Evolutionary conservation across 2,329 filamentous ascomycete species (phyloP).

Genomic region (Ambrosiella xylebori): DNA sequence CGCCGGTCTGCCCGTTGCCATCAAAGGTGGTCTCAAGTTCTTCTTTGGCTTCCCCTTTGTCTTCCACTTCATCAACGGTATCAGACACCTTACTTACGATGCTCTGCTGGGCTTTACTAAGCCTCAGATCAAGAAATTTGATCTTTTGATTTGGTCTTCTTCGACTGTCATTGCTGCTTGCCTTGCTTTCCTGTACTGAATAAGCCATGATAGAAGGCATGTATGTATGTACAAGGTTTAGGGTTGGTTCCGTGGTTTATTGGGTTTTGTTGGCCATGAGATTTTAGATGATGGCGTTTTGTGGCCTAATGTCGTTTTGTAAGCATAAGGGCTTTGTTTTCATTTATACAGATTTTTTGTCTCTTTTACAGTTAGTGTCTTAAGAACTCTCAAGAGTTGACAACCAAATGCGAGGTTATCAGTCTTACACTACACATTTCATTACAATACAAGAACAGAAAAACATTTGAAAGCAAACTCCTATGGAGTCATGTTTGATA

Average conservation of each 20-base stretch:
- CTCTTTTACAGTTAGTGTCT: neutral
- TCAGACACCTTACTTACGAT: slow-evolving; percentile 38
- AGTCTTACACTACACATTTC: neutral
- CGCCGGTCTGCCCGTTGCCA: slow-evolving; percentile 38
- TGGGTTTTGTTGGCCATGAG: neutral
- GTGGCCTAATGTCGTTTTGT: neutral
- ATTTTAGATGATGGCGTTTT: too few species aligned
- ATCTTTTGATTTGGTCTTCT: slow-evolving; percentile 30
- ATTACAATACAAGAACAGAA: neutral
- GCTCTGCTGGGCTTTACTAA: slow-evolving; percentile 33
- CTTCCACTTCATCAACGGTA: slow-evolving; percentile 39
- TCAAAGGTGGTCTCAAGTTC: slow-evolving; percentile 41
- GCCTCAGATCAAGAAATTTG: slow-evolving; percentile 27
- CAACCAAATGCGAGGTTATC: neutral
- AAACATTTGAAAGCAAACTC: neutral
- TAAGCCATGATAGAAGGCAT: neutral
- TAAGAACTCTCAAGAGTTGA: neutral
- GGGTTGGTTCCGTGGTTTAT: neutral
- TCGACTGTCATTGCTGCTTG: slow-evolving; percentile 27
- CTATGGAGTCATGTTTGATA: too few species aligned
- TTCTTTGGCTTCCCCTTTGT: slow-evolving; percentile 40
- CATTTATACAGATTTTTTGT: neutral
- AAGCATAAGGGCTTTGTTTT: neutral
- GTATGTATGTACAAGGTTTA: neutral
- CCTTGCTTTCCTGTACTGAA: slow-evolving; percentile 32